Base-by-base conservation (phyloP, 768 basidiomycete species). In the Trametes cubensis region DNA sequence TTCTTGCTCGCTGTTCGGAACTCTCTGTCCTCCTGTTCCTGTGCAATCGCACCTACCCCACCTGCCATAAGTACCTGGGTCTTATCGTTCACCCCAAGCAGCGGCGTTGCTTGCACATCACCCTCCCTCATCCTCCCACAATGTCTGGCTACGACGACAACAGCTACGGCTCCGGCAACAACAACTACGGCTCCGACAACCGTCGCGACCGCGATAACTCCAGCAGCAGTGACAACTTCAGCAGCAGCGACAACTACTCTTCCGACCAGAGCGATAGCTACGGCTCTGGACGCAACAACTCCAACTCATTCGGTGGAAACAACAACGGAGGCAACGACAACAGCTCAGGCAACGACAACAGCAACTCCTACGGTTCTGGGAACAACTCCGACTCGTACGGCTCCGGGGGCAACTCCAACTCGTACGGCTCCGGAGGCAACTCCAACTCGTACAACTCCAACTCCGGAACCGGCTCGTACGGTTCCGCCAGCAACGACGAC, bases 101-200 rank as follows among this genome's bases (percentile, higher is more conserved):
- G 34, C 34, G 34, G 10, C 34, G 34, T 21, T 40, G 23, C 42
- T 17, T 20, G 11, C 18, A 23, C 38, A 14, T 45, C 34, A 15
- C 45, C n/a, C 44, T 10, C 5, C 39, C 40, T 20, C 39, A 20
- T 34, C 28, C 39, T 18, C 15, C 21, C 44, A 38, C 49, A 30
- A 59, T 62, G 61, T 51, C 56, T 49, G 52, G 58, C 21, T 61
- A 57, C 50, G 73, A 69, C 28, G 55, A 55, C 58, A 50, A 53
- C 41, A 51, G n/a, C 47, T 39, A 58, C 48, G 47, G 58, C 17
- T 48, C 47, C 25, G 73, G 69, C 28, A 61, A 55, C 58, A 50
- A 60, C n/a, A 66, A 64, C 42, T 61, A 59, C 45, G 39, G 46
- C 45, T 45, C 28, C 23, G 49, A 39, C 50, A 66, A 58, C 54